Evolutionary conservation across 257 asterid species (phyloP).

Genomic region (Solanum peruvianum): DNA sequence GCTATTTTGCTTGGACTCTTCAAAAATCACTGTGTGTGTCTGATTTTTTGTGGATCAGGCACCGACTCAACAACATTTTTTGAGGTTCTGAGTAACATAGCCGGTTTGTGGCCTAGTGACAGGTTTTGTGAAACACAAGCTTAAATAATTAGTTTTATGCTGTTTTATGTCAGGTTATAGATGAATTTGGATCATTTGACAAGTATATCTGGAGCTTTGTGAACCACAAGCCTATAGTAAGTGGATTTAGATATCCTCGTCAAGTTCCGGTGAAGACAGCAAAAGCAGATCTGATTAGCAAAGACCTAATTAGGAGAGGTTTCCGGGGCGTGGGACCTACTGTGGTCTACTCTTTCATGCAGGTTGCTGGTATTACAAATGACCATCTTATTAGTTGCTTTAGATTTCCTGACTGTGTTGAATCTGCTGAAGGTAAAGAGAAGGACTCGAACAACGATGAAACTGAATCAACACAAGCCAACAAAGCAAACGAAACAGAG

Average conservation of each 20-base stretch:
- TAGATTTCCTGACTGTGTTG: constrained; percentile 27
- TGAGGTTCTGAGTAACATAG: not conserved
- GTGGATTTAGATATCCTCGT: constrained; percentile 73
- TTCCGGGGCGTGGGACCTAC: constrained; percentile 98
- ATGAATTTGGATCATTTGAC: constrained; percentile 80
- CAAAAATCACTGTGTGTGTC: not conserved
- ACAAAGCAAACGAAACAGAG: not conserved
- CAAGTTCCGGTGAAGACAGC: constrained; percentile 90
- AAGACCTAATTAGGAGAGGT: constrained; percentile 84
- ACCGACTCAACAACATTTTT: not conserved
- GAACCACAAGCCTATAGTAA: constrained; percentile 66
- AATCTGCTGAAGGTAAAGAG: constrained; percentile 10
- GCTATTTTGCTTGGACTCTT: not conserved
- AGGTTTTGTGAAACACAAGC: not conserved
- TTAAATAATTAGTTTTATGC: not conserved
- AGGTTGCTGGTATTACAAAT: constrained; percentile 76
- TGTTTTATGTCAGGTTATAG: constrained; percentile 45
- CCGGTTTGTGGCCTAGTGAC: not conserved
- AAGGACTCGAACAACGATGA: not conserved
- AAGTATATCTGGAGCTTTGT: constrained; percentile 84
- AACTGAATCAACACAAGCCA: not conserved
- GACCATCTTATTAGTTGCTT: constrained; percentile 55
- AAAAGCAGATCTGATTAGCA: constrained; percentile 88
- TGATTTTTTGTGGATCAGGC: not conserved
- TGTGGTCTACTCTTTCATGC: constrained; percentile 91